phyloP scores from a whole-genome alignment of 1,284 basidiomycete genomes.

The Ganoderma multipileum region DNA sequence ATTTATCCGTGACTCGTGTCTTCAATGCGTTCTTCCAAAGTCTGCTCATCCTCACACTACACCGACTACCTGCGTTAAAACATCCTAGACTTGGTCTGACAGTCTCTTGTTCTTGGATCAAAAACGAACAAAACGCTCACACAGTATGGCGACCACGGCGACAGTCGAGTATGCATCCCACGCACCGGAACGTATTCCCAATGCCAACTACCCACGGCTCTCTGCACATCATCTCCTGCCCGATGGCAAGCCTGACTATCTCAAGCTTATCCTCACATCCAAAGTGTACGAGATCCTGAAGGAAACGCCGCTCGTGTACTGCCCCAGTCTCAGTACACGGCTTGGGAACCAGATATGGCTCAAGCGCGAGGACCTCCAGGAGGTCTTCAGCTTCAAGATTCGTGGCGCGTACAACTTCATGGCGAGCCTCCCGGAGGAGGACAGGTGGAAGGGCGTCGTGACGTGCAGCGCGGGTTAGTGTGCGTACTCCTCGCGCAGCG shows the following conservation, averaged over 20 bases:
- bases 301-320: constrained; percentile 91
- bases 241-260: constrained; percentile 88
- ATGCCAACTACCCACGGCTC: constrained; percentile 71
- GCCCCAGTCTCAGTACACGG: constrained; percentile 85
- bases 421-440: constrained; percentile 87
- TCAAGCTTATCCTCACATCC: constrained; percentile 90
- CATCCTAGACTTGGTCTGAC: neutral
- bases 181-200: constrained; percentile 56
- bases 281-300: constrained; percentile 95
- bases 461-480: constrained; percentile 97
- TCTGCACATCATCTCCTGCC: constrained; percentile 71
- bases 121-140: neutral
- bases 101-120: neutral
- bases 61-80: constrained; percentile 6
- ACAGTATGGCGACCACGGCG: constrained; percentile 41
- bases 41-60: constrained; percentile 3
- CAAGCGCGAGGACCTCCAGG: constrained; percentile 94
- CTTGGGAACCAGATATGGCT: constrained; percentile 95
- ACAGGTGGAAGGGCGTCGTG: constrained; percentile 96
- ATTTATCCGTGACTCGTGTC: constrained; percentile 14
- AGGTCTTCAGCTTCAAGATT: constrained; percentile 99
- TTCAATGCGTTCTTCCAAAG: constrained; percentile 11
- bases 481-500: constrained; percentile 46
- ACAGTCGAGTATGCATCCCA: constrained; percentile 73
- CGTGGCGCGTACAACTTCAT: constrained; percentile 99